Conservation (phyloP, 169 alveolate genomes). For the Eimeria sp. region DNA sequence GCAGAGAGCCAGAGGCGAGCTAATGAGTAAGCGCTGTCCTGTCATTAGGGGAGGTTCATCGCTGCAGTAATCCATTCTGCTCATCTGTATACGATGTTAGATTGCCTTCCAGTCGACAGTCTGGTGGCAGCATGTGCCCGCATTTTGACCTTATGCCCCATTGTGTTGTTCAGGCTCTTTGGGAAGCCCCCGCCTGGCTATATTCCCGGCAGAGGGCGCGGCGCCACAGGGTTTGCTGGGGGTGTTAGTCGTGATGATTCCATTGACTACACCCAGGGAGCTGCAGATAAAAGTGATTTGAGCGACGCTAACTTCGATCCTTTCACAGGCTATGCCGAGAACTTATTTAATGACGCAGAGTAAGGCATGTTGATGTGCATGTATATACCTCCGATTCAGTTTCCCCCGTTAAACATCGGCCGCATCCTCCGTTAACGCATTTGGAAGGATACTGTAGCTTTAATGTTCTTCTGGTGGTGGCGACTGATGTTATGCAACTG, state of each 20-base stretch:
- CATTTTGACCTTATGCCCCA: not conserved
- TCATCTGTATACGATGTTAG: not conserved
- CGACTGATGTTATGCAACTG: not conserved
- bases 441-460: not conserved
- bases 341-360: constrained; percentile 85
- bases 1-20: constrained; percentile 72
- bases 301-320: constrained; percentile 96
- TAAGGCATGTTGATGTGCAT: not conserved
- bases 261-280: constrained; percentile 87
- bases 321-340: constrained; percentile 94
- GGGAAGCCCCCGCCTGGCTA: constrained; percentile 88
- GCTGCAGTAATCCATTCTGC: not conserved
- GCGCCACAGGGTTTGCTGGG: constrained; percentile 94
- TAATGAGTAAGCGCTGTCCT: not conserved
- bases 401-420: not conserved
- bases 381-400: not conserved
- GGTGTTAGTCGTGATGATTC: constrained; percentile 98
- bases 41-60: not conserved
- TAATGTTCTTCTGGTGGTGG: not conserved
- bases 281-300: constrained; percentile 90
- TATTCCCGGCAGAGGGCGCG: constrained; percentile 91
- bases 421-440: not conserved
- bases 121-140: not conserved
- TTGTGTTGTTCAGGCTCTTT: constrained; percentile 73
- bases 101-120: not conserved